These are phyloP conservation scores for Roridomyces roridus DNA, from an alignment of 768 basidiomycete species.

Conservation along the genomic window DNA sequence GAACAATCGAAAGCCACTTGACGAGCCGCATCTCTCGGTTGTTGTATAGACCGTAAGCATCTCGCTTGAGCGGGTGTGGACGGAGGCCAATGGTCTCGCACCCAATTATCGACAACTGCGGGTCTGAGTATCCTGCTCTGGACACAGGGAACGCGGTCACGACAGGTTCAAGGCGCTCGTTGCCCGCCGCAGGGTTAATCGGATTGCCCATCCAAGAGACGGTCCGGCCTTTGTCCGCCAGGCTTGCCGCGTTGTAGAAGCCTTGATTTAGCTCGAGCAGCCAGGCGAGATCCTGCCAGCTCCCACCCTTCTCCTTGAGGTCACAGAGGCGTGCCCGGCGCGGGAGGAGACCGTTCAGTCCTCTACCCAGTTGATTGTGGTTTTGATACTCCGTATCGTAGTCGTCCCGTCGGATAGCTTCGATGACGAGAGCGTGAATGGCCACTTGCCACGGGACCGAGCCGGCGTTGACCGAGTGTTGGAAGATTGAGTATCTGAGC, in stretches of 20 bases:
- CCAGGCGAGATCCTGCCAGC: slow-evolving; percentile 34
- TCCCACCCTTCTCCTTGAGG: slow-evolving; percentile 17
- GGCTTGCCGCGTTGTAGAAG: slow-evolving; percentile 31
- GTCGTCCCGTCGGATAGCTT: slow-evolving; percentile 30
- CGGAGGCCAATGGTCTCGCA: slow-evolving; percentile 2
- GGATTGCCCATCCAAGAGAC: slow-evolving; percentile 30
- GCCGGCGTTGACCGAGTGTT: slow-evolving; percentile 7
- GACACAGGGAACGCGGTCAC: slow-evolving; percentile 30
- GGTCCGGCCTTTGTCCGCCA: slow-evolving; percentile 20
- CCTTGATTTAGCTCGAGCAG: slow-evolving; percentile 33
- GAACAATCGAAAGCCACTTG: background rate
- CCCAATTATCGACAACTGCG: background rate
- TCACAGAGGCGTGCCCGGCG: slow-evolving; percentile 22
- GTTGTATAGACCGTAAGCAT: background rate
- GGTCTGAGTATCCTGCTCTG: no score
- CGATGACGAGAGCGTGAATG: slow-evolving; percentile 17
- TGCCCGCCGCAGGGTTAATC: slow-evolving; percentile 25
- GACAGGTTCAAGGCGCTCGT: slow-evolving; percentile 29
- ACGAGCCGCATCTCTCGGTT: slow-evolving; percentile 4
- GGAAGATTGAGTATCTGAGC: slow-evolving; percentile 10
- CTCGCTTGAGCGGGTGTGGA: background rate
- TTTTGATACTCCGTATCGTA: slow-evolving; percentile 5
- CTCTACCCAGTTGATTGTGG: slow-evolving; percentile 29
- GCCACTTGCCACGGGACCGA: slow-evolving; percentile 12
- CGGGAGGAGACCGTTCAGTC: slow-evolving; percentile 31